Conservation (phyloP, 495 filamentous ascomycete species). For the Penicillium canariense region DNA sequence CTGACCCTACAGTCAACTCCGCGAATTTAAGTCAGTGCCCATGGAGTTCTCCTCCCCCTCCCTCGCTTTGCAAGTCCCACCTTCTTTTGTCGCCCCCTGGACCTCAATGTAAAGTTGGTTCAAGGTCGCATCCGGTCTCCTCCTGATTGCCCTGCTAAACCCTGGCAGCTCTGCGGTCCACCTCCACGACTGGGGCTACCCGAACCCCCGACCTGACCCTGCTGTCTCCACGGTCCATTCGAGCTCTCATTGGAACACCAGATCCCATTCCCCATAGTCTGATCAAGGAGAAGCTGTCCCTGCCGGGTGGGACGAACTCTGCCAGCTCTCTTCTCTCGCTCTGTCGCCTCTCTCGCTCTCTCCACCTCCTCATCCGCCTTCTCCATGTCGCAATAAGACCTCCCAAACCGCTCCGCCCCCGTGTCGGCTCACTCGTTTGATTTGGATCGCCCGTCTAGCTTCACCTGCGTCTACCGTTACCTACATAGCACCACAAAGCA, state of each 20-base stretch:
- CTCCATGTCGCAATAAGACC: neutral
- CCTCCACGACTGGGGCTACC: slow-evolving; percentile 18
- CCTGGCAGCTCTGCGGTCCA: neutral
- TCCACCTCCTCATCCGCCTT: too few relatives aligned
- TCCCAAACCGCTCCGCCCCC: neutral
- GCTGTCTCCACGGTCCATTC: slow-evolving; percentile 3
- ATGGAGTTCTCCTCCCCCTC: too few relatives aligned
- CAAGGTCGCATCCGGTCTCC: neutral
- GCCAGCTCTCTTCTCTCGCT: neutral
- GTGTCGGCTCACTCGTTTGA: slow-evolving; percentile 1
- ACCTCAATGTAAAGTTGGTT: neutral
- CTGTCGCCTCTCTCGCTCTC: too few relatives aligned
- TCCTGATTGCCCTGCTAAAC: neutral
- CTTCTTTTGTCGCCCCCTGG: neutral
- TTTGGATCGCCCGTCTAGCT: slow-evolving; percentile 1
- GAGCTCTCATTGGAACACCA: slow-evolving; percentile 8
- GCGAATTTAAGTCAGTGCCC: too few relatives aligned
- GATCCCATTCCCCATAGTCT: neutral
- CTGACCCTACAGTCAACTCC: too few relatives aligned
- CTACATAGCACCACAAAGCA: too few relatives aligned
- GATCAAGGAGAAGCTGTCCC: neutral
- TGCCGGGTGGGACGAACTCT: neutral
- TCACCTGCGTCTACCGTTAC: neutral
- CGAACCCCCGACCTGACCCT: slow-evolving; percentile 1
- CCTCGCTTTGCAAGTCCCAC: slow-evolving; percentile 14